A percentile compares a stretch with the other conserved stretches of the same genome.
Evolutionary conservation across 139 green algal genomes (phyloP).

Genomic region (Micromonas pusilla): DNA sequence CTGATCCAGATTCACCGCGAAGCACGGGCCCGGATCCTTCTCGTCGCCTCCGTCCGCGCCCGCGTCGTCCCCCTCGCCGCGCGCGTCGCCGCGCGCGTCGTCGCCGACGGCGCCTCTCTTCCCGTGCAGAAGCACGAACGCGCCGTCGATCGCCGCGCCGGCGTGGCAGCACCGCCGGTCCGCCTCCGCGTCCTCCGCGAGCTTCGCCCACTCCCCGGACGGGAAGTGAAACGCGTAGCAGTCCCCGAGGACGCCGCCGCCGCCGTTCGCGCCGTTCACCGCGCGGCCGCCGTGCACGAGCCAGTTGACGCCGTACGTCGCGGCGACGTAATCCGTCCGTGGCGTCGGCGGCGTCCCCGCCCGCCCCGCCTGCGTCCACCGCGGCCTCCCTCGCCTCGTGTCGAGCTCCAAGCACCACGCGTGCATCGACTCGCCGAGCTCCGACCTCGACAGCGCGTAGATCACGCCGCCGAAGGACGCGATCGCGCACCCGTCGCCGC

Average conservation of each 20-base stretch:
- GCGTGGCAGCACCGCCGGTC: constrained; percentile 22
- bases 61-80: background rate
- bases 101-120: constrained; percentile 9
- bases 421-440: background rate
- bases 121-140: constrained; percentile 18
- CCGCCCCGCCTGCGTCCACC: constrained; percentile 3
- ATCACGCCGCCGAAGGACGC: background rate
- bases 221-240: constrained; percentile 24
- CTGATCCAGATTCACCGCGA: constrained; percentile 11
- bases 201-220: constrained; percentile 17
- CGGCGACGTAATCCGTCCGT: constrained; percentile 15
- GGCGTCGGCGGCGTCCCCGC: constrained; percentile 2
- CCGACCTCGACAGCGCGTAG: background rate
- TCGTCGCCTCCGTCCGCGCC: background rate
- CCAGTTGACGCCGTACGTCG: constrained; percentile 3
- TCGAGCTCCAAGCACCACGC: background rate
- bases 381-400: background rate
- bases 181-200: background rate
- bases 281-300: constrained; percentile 26
- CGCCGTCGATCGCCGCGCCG: constrained; percentile 12
- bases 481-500: constrained; percentile 18
- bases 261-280: no score
- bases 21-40: background rate
- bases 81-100: constrained; percentile 6
- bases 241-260: constrained; percentile 20